Base-by-base conservation (phyloP, 352 stramenopile genomes). In the Phytophthora macrochlamydospora region DNA sequence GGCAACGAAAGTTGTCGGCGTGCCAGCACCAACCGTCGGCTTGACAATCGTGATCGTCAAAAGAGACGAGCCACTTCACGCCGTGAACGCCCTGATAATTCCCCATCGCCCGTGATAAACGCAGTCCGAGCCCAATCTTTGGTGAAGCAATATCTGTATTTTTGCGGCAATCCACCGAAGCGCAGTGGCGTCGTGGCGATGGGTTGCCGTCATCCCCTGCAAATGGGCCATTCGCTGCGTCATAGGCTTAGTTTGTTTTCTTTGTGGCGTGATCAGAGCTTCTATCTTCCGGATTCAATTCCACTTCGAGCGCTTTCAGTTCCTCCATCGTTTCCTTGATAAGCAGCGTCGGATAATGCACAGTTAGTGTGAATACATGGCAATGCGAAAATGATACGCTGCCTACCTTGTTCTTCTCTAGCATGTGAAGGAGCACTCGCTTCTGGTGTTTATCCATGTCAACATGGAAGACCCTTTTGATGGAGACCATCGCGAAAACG, bases 381-480 rank as follows among this genome's bases (percentile, higher is more conserved):
- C 13, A 11, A 54, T n/a, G 32, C 45, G 37, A 62, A 45, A 29
- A 49, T 29, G 65, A 7, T 48, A 7, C 32, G 7, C 11, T 56
- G 33, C 37, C 32, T 33, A 87, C 78, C 57, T 82, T 68, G 51
- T 85, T 87, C 59, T 85, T 81, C 55, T 79, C 33, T 55, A 83
- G 37, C 78, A 90, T 83, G 53, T 87, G 68, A 33, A 69, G 48
- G 24, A 89, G 63, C 3, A 85, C 59, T 12, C 56, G 64, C 44
- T 81, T 62, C 7, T 78, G 79, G 42, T 92, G 83, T 32, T 83
- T 69, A 33, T 89, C 79, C 71, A 90, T 55, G 56, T 92, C 81
- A 35, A 92, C 58, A 48, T 76, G 89, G 35, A 85, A 85, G 7
- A 82, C 66, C 14, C 76, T 82, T 54, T 87, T 87, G 28, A 84